phyloP scores from a whole-genome alignment of 106 monocot genomes.

The Vanilla planifolia region DNA sequence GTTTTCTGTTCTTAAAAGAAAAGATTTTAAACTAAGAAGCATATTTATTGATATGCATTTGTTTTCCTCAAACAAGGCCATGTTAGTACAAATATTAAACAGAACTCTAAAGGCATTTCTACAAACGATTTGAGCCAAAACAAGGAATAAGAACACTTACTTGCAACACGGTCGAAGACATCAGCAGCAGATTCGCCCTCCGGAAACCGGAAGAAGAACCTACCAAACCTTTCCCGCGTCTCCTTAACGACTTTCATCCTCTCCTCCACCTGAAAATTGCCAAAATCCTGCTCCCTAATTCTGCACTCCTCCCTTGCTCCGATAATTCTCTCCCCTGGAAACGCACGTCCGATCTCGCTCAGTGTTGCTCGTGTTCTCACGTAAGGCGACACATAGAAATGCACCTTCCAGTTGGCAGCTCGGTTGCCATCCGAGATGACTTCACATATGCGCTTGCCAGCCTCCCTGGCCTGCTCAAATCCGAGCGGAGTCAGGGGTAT shows the following conservation, averaged over 20 bases:
- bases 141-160: conserved; percentile 19
- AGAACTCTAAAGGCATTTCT: no score
- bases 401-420: conserved; percentile 50
- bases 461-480: conserved; percentile 54
- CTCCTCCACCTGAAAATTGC: conserved; percentile 93
- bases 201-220: conserved; percentile 97
- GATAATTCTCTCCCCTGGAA: conserved; percentile 41
- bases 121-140: background rate
- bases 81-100: no score
- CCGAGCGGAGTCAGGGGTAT: conserved; percentile 71
- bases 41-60: no score
- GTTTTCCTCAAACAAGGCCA: no score
- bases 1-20: no score
- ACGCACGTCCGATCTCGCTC: conserved; percentile 65
- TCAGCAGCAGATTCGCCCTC: conserved; percentile 97
- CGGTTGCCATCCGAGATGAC: conserved; percentile 21
- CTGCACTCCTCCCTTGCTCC: conserved; percentile 92
- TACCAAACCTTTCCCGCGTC: conserved; percentile 63
- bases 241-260: conserved; percentile 79
- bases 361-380: conserved; percentile 71
- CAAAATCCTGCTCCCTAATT: conserved; percentile 90
- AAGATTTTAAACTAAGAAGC: no score
- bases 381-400: conserved; percentile 84
- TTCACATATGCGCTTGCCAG: conserved; percentile 28
- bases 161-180: conserved; percentile 89